Percentiles rank a stretch among this genome's conserved stretches.
phyloP scores from a whole-genome alignment of 352 stramenopile species.

The Pythium phragmitis region DNA sequence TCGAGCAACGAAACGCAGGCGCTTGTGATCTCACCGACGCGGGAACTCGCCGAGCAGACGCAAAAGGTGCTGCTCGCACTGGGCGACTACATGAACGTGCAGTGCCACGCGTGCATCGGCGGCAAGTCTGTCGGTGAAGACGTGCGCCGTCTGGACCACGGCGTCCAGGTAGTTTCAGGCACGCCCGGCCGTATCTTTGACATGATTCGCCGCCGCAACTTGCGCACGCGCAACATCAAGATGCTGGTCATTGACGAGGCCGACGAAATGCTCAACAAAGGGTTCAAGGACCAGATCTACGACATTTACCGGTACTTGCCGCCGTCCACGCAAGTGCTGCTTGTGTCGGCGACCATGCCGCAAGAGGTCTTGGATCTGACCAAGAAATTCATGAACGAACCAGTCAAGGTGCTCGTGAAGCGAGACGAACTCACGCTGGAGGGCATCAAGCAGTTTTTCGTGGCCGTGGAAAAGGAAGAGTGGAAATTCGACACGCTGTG shows the following conservation, averaged over 20 bases:
- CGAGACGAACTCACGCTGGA: conserved; percentile 98
- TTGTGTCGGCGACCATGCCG: conserved; percentile 94
- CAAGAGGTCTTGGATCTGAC: conserved; percentile 96
- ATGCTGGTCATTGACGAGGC: conserved; percentile 97
- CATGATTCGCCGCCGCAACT: conserved; percentile 93
- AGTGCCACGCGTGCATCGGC: conserved; percentile 95
- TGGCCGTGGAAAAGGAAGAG: conserved; percentile 98
- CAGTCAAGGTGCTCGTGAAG: conserved; percentile 96
- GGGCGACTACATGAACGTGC: conserved; percentile 98
- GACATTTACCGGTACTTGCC: conserved; percentile 96
- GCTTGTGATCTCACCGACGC: conserved; percentile 89
- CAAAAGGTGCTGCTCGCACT: conserved; percentile 95
- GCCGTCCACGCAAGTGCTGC: conserved; percentile 91
- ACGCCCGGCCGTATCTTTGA: conserved; percentile 97
- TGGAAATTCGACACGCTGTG: conserved; percentile 99
- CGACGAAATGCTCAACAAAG: conserved; percentile 98
- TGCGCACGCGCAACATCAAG: conserved; percentile 91
- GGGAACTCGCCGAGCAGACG: conserved; percentile 94
- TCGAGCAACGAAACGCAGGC: conserved; percentile 93
- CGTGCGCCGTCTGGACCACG: conserved; percentile 93
- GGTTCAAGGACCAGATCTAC: conserved; percentile 99
- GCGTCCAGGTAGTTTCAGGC: conserved; percentile 94
- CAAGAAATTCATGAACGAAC: conserved; percentile 98
- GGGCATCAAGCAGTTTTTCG: conserved; percentile 99
- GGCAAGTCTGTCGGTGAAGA: conserved; percentile 95